These are phyloP conservation scores for Lactarius tabidus DNA, from an alignment of 768 basidiomycete species.

Conservation along the genomic window DNA sequence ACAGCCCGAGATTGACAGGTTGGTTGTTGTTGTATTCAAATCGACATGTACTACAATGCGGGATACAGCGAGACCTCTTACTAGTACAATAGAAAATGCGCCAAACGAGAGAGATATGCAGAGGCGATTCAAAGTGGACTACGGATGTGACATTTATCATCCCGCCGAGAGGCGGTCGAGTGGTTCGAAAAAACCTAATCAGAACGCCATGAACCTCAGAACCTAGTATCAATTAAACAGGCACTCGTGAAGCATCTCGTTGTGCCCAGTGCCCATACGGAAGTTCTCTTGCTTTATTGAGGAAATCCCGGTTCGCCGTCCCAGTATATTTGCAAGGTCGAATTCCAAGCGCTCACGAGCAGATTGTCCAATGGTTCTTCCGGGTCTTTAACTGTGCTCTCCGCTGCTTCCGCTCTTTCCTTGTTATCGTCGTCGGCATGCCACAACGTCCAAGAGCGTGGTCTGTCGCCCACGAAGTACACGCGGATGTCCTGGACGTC, in stretches of 20 bases:
- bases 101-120: too few relatives aligned
- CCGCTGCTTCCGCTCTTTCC: not conserved
- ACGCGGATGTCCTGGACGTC: not conserved
- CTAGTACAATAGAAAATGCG: too few relatives aligned
- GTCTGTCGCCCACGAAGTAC: constrained; percentile 12
- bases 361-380: not conserved
- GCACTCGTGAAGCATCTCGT: constrained; percentile 7
- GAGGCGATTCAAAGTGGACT: too few relatives aligned
- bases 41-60: too few relatives aligned
- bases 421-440: not conserved
- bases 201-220: too few relatives aligned
- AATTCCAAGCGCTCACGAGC: not conserved
- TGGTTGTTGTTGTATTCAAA: too few relatives aligned
- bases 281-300: not conserved
- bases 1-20: too few relatives aligned
- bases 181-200: too few relatives aligned
- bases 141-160: too few relatives aligned
- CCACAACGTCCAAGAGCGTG: not conserved
- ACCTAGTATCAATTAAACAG: too few relatives aligned
- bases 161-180: too few relatives aligned
- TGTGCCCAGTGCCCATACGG: not conserved
- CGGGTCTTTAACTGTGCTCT: not conserved
- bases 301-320: constrained; percentile 7
- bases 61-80: too few relatives aligned
- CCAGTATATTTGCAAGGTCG: constrained; percentile 2